Conservation (phyloP, 2,329 filamentous ascomycete genomes). For the Xylariaceae sp. region DNA sequence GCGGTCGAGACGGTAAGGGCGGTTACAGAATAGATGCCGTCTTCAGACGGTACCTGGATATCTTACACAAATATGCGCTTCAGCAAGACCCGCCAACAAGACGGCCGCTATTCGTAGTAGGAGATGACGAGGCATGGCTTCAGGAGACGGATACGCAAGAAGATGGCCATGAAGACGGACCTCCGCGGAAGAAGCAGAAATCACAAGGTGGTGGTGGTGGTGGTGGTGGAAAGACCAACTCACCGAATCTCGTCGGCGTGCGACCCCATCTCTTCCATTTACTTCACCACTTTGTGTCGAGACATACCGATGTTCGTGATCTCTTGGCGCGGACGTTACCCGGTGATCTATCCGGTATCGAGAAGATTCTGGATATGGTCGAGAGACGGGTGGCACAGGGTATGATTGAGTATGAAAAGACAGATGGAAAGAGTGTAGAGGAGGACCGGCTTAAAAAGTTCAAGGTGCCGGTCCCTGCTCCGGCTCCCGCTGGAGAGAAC, state of each 20-base stretch:
- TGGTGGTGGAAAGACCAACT: slow-evolving; percentile 43
- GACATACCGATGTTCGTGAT: slow-evolving; percentile 79
- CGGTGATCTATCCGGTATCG: slow-evolving; percentile 71
- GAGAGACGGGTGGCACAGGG: slow-evolving; percentile 70
- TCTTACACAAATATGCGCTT: slow-evolving; percentile 74
- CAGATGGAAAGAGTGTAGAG: slow-evolving; percentile 43
- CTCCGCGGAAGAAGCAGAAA: slow-evolving; percentile 34
- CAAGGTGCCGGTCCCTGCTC: slow-evolving; percentile 10
- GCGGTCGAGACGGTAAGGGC: slow-evolving; percentile 68
- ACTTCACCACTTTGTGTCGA: slow-evolving; percentile 71
- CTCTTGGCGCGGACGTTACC: slow-evolving; percentile 64
- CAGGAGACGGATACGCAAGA: slow-evolving; percentile 31
- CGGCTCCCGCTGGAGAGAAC: slow-evolving; percentile 24
- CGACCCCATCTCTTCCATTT: slow-evolving; percentile 93
- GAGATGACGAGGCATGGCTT: slow-evolving; percentile 47
- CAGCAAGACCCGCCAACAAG: slow-evolving; percentile 60
- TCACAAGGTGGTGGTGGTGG: slow-evolving; percentile 36
- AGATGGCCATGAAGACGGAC: slow-evolving; percentile 35
- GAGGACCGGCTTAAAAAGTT: slow-evolving; percentile 28
- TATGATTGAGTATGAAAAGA: slow-evolving; percentile 60
- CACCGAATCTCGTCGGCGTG: slow-evolving; percentile 69
- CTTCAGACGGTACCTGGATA: slow-evolving; percentile 81
- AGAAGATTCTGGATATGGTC: slow-evolving; percentile 68
- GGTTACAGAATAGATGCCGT: slow-evolving; percentile 88
- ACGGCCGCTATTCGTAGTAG: slow-evolving; percentile 67